Evolutionary conservation across 192 early-diverging fungal genomes (phyloP).

Genomic region (Diversispora eburnea): DNA sequence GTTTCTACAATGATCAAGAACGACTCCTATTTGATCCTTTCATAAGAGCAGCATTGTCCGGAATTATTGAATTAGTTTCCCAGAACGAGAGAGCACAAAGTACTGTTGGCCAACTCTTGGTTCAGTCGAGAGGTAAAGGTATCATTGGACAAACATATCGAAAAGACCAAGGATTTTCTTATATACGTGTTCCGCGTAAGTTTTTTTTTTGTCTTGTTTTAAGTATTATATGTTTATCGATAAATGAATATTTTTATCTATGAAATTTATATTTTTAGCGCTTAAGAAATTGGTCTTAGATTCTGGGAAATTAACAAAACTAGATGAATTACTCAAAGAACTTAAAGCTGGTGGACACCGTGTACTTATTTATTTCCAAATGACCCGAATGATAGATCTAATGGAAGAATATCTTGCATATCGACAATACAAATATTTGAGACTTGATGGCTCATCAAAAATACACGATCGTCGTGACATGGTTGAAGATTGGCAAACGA

Average conservation of each 20-base stretch:
- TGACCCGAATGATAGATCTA: conserved; percentile 85
- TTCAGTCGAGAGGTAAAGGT: conserved; percentile 35
- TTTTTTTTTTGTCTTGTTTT: background rate
- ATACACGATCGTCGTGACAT: conserved; percentile 85
- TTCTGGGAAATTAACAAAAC: conserved; percentile 71
- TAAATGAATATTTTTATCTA: background rate
- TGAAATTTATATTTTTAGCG: conserved; percentile 18
- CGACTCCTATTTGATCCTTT: conserved; percentile 44
- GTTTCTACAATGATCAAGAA: conserved; percentile 54
- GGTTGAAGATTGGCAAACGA: conserved; percentile 91
- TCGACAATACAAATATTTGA: conserved; percentile 82
- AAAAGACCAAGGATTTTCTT: conserved; percentile 48
- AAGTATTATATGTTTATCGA: background rate
- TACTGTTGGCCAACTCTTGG: conserved; percentile 34
- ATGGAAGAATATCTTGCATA: conserved; percentile 86
- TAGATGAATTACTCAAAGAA: conserved; percentile 66
- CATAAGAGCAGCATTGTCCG: conserved; percentile 40
- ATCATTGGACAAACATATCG: conserved; percentile 42
- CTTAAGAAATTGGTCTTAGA: conserved; percentile 75
- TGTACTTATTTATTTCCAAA: conserved; percentile 83
- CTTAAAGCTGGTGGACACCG: conserved; percentile 78
- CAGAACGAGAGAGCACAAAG: conserved; percentile 18
- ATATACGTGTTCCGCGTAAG: conserved; percentile 65
- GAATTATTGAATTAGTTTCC: conserved; percentile 35
- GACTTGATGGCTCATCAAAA: conserved; percentile 84